A percentile compares a stretch with the other conserved stretches of the same genome.
Conservation (phyloP, 2,329 filamentous ascomycete genomes). For the Allantophomopsis cytisporea region DNA sequence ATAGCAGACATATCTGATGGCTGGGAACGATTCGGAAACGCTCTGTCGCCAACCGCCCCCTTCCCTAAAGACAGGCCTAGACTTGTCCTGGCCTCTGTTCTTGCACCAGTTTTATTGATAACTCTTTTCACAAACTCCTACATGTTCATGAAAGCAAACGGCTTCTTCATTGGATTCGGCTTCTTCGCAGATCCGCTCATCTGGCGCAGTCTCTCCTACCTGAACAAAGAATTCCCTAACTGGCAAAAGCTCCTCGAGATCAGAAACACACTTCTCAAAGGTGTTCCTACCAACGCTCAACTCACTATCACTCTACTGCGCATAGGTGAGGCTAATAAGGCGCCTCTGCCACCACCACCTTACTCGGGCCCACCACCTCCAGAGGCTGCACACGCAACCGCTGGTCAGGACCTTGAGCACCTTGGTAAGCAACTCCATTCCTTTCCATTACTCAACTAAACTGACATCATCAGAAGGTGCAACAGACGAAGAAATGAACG, state of each 20-base stretch:
- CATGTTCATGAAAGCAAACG: constrained; percentile 48
- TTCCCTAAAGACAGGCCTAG: constrained; percentile 41
- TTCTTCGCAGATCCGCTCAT: constrained; percentile 76
- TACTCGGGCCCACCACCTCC: constrained; percentile 19
- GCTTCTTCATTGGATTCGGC: constrained; percentile 54
- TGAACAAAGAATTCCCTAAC: constrained; percentile 50
- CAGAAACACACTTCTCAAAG: constrained; percentile 64
- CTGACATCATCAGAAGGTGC: constrained; percentile 7
- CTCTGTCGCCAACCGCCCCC: constrained; percentile 47
- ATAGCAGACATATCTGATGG: constrained; percentile 44
- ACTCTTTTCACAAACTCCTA: constrained; percentile 43
- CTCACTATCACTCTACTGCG: constrained; percentile 69
- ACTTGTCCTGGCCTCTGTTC: constrained; percentile 35
- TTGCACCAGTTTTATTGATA: constrained; percentile 35
- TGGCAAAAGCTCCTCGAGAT: constrained; percentile 67
- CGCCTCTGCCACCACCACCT: constrained; percentile 58
- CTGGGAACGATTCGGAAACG: constrained; percentile 51
- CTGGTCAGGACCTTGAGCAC: constrained; percentile 32
- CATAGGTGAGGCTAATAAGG: constrained; percentile 69
- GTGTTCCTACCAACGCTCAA: constrained; percentile 77
- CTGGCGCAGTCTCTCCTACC: constrained; percentile 37
- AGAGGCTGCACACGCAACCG: constrained; percentile 26
- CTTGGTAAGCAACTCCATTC: constrained; percentile 29
- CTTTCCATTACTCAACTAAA: neutral
- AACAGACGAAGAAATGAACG: constrained; percentile 13